A percentile compares a stretch with the other conserved stretches of the same genome.
Evolutionary conservation across 192 early-diverging fungal species (phyloP).

Genomic region (Helicostylum pulchrum): DNA sequence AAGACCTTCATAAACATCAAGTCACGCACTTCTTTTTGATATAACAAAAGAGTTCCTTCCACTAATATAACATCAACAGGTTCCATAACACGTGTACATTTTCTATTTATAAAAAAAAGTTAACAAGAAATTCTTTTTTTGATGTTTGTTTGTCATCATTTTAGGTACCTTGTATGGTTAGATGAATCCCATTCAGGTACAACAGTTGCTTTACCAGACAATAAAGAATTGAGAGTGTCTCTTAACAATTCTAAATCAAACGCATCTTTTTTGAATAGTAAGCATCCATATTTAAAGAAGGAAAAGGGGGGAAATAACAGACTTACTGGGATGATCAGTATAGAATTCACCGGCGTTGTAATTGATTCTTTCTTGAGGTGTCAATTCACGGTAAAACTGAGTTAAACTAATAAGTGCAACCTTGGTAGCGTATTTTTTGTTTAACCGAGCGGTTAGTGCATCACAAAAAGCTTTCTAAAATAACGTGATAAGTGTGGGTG

Average conservation of each 20-base stretch:
- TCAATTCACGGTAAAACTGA: constrained; percentile 62
- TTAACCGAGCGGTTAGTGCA: constrained; percentile 9
- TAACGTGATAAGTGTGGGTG: constrained; percentile 16
- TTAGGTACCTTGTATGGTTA: constrained; percentile 39
- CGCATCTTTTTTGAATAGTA: constrained; percentile 46
- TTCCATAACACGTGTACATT: constrained; percentile 32
- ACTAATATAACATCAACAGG: constrained; percentile 69
- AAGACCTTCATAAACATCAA: constrained; percentile 77
- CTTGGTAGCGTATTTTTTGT: constrained; percentile 15
- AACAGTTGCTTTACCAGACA: constrained; percentile 42
- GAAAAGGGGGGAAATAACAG: background rate
- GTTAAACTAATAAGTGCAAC: constrained; percentile 61
- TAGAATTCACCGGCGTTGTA: constrained; percentile 53
- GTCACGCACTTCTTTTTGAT: constrained; percentile 61
- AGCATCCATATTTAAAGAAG: background rate
- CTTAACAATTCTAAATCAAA: constrained; percentile 75
- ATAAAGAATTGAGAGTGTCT: constrained; percentile 47
- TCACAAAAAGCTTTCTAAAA: constrained; percentile 23
- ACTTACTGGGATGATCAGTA: constrained; percentile 62
- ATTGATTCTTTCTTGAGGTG: constrained; percentile 48
- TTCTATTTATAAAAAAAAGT: background rate
- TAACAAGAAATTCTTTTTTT: background rate
- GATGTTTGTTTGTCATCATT: background rate
- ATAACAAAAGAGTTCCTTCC: constrained; percentile 78
- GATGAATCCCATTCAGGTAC: constrained; percentile 67